These are phyloP conservation scores for Zopfochytrium polystomum DNA, from an alignment of 371 early-diverging fungal genomes.

Conservation along the genomic window DNA sequence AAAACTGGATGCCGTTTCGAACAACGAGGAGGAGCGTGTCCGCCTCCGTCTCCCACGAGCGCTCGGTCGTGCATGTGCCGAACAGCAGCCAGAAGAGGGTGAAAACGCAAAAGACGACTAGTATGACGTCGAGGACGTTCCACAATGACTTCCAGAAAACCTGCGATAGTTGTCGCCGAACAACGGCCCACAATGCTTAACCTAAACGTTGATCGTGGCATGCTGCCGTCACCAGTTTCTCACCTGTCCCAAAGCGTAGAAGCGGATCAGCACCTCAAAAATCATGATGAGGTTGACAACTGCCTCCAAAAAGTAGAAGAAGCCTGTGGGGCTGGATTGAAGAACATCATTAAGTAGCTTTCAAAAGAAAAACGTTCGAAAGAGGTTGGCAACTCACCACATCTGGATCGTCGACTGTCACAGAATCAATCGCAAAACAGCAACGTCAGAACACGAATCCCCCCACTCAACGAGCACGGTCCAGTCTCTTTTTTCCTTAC, in stretches of 20 bases:
- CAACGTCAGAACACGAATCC: background rate
- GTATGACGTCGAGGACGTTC: conserved; percentile 67
- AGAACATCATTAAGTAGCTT: background rate
- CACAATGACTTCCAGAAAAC: conserved; percentile 70
- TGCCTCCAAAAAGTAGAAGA: conserved; percentile 59
- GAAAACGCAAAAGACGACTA: conserved; percentile 65
- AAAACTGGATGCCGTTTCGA: conserved; percentile 67
- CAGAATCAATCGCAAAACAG: conserved; percentile 35
- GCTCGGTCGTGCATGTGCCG: conserved; percentile 55
- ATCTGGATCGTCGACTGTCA: conserved; percentile 37
- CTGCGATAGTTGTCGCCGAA: conserved; percentile 29
- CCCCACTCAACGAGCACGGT: background rate
- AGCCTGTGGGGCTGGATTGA: conserved; percentile 39
- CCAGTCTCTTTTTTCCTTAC: conserved; percentile 29
- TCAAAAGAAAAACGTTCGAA: conserved; percentile 8
- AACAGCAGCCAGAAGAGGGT: conserved; percentile 64
- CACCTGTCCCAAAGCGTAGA: conserved; percentile 69
- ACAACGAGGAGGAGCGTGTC: conserved; percentile 68
- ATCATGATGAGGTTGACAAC: conserved; percentile 75
- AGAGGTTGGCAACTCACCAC: conserved; percentile 16
- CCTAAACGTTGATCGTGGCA: background rate
- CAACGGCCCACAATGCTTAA: background rate
- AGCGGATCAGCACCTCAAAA: conserved; percentile 64
- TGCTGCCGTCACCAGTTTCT: no score
- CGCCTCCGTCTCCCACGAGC: conserved; percentile 62